These are phyloP conservation scores for Dendrocalamus sinicus DNA, from an alignment of 176 grass and related monocot genomes.

Conservation along the genomic window DNA sequence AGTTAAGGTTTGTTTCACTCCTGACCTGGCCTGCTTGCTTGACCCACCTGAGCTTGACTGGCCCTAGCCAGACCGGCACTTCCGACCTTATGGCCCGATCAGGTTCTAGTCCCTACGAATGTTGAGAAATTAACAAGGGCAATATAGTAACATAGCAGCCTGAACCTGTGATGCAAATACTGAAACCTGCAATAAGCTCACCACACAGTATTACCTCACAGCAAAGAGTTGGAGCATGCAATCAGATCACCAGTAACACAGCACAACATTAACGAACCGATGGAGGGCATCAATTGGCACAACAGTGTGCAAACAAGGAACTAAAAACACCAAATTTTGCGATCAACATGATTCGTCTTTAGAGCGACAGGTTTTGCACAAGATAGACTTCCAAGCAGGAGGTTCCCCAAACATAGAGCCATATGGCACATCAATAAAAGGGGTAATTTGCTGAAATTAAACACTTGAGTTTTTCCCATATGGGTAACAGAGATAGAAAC, in stretches of 20 bases:
- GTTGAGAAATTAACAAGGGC: neutral
- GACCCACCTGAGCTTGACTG: neutral
- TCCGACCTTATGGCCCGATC: too few species aligned
- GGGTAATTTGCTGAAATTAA: constrained; percentile 33
- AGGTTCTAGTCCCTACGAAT: neutral
- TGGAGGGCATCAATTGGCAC: neutral
- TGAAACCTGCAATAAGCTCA: neutral
- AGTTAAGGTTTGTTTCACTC: neutral
- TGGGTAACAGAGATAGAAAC: constrained; percentile 34
- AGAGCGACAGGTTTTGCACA: constrained; percentile 27
- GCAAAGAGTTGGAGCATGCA: neutral
- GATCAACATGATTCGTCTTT: constrained; percentile 18
- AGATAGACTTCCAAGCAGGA: constrained; percentile 37
- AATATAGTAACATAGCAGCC: too few species aligned
- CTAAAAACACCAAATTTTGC: neutral
- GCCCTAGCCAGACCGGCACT: neutral
- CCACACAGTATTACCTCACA: neutral
- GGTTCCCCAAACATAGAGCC: neutral
- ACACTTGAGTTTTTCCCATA: constrained; percentile 34
- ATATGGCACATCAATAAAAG: constrained; percentile 12
- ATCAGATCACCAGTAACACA: neutral
- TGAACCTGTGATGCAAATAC: neutral
- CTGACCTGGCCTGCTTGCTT: too few species aligned
- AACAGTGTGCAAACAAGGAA: neutral
- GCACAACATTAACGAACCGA: neutral